Evolutionary conservation across 2,329 filamentous ascomycete genomes (phyloP), one percentile per base, ranked within the genome.

Genomic region (Colletotrichum salicis): DNA sequence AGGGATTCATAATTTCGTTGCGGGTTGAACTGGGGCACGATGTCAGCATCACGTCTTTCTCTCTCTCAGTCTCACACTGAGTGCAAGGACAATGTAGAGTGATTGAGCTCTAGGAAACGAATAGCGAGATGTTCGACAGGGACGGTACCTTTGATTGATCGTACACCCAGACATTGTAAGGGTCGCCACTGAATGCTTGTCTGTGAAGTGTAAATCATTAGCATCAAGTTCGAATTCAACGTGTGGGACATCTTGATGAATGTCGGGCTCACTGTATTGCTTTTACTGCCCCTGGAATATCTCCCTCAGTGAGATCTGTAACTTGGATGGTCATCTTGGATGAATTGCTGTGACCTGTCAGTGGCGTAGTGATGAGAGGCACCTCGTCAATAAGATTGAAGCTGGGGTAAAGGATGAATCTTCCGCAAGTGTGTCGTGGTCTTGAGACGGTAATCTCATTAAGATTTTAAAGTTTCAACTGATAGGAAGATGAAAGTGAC

Each of bases 131-230:
- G 27, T 5, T 29, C 4, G 4, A 29, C 4, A 4, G 29, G 19
- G 5, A 35, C 59, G 71, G 56, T 8, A 79, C 89, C 78, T 89
- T 89, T 35, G 83, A 80, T 55, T 85, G 84, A 76, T 92, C 88
- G 71, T 89, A 93, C 8, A 91, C 86, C 91, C 91, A 93, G 24
- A 83, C 82, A 75, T 90, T 90, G 76, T 92, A 93, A 0, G 91
- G 91, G 76, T 93, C 91, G 12, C 90, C 85, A 6, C 85, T 87
- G 77, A 93, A 93, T 0, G 90, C 90, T 75, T 87, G 84, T 76
- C 79, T 80, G 33, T 3, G 19, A 22, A 1, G 11, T 12, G 11
- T 52, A 6, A 5, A 51, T 19, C 56, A 24, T 67, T 5, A 41
- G 24, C 2, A 54, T 41, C 15, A 11, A 7, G 19, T 10, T 27